These are phyloP conservation scores for Lecanicillium sp. DNA, from an alignment of 2,329 filamentous ascomycete genomes.

Conservation along the genomic window DNA sequence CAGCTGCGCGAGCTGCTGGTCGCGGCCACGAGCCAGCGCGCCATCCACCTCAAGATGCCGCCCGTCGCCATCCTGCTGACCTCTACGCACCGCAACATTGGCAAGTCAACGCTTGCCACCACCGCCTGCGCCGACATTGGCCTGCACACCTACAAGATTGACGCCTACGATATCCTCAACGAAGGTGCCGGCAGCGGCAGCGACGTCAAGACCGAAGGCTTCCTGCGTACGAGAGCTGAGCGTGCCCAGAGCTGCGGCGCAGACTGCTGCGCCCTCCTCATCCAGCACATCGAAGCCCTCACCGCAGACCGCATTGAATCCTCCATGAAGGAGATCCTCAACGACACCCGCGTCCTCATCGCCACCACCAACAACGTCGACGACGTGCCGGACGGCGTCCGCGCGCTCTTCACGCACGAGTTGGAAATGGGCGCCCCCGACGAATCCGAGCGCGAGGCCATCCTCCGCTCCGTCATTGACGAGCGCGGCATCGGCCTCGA, in stretches of 20 bases:
- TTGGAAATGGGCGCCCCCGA: conserved; percentile 90
- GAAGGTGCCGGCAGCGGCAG: conserved; percentile 74
- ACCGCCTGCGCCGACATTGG: conserved; percentile 83
- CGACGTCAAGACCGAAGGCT: conserved; percentile 90
- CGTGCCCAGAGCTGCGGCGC: conserved; percentile 82
- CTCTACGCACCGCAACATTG: conserved; percentile 88
- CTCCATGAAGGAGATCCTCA: conserved; percentile 74
- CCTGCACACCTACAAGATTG: conserved; percentile 79
- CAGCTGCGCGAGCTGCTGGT: conserved; percentile 78
- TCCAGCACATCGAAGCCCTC: conserved; percentile 84
- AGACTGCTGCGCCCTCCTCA: conserved; percentile 74
- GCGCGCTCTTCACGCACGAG: conserved; percentile 91
- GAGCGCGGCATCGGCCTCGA: conserved; percentile 71
- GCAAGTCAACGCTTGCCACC: conserved; percentile 73
- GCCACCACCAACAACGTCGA: conserved; percentile 94
- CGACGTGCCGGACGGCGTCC: conserved; percentile 83
- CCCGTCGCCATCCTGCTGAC: conserved; percentile 81
- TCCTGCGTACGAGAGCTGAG: conserved; percentile 80
- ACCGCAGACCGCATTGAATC: conserved; percentile 85
- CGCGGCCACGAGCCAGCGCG: conserved; percentile 79
- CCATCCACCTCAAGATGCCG: conserved; percentile 79
- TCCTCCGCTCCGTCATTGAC: conserved; percentile 70
- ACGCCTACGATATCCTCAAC: conserved; percentile 90
- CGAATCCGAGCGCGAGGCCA: conserved; percentile 83
- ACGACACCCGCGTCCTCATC: conserved; percentile 74